A percentile compares a stretch with the other conserved stretches of the same genome.
Conservation (phyloP, 1,139 yeast genomes). For the Hansenula lynferdii region DNA sequence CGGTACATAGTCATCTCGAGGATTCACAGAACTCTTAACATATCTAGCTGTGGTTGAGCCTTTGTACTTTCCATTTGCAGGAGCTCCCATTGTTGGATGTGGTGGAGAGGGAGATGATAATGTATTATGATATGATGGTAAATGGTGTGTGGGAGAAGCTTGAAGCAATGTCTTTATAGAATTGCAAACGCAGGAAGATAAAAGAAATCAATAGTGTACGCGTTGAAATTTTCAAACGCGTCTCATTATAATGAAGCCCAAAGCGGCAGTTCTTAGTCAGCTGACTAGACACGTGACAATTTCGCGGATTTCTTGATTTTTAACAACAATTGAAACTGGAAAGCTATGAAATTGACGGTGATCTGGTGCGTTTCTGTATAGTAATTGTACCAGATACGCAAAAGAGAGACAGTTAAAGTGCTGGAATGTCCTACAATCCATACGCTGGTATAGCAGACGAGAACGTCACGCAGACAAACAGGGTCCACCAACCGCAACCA, state of each 20-base stretch:
- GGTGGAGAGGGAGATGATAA: no score
- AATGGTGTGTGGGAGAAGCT: background rate
- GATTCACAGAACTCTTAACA: constrained; percentile 37
- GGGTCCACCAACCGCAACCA: constrained; percentile 23
- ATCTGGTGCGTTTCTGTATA: no score
- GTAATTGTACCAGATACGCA: background rate
- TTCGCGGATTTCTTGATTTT: background rate
- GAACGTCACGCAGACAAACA: constrained; percentile 8
- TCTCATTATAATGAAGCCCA: background rate
- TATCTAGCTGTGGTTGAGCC: constrained; percentile 55
- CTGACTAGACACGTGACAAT: constrained; percentile 2
- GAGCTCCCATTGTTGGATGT: constrained; percentile 7
- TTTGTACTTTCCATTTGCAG: constrained; percentile 26
- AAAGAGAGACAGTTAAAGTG: background rate
- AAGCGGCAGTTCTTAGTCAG: background rate
- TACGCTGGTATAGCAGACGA: constrained; percentile 24
- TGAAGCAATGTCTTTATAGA: no score
- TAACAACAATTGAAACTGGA: background rate
- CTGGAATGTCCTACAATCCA: constrained; percentile 35
- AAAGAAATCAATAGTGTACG: background rate
- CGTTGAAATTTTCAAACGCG: constrained; percentile 1
- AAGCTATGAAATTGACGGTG: background rate
- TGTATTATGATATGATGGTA: background rate
- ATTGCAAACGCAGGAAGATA: no score
- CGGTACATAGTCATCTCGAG: constrained; percentile 28